Conservation (phyloP, 768 basidiomycete species). For the Podaxis sp. region DNA sequence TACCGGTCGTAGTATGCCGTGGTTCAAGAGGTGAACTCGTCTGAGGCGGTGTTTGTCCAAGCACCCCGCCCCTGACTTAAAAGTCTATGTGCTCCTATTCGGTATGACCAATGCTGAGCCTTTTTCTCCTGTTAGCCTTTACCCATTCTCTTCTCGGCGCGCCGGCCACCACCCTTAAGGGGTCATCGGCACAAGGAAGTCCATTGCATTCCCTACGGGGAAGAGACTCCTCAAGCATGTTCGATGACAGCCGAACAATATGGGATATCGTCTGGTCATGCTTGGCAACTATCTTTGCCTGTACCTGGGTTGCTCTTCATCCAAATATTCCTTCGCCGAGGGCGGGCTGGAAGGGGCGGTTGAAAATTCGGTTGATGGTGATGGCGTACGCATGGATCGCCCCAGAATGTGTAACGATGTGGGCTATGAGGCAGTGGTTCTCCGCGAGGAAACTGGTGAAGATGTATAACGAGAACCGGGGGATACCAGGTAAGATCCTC, state of each 20-base stretch:
- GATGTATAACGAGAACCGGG: slow-evolving; percentile 10
- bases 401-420: slow-evolving; percentile 22
- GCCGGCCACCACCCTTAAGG: background rate
- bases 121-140: background rate
- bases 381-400: slow-evolving; percentile 16
- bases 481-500: background rate
- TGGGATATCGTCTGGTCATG: slow-evolving; percentile 23
- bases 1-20: too few relatives aligned
- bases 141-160: background rate
- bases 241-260: slow-evolving; percentile 13
- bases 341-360: background rate
- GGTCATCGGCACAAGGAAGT: background rate
- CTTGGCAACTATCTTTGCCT: slow-evolving; percentile 22
- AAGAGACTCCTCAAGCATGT: background rate
- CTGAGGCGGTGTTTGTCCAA: background rate
- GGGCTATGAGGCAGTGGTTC: slow-evolving; percentile 21
- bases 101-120: background rate
- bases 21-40: too few relatives aligned
- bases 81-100: background rate
- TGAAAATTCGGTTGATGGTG: slow-evolving; percentile 6
- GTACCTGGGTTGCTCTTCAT: slow-evolving; percentile 24
- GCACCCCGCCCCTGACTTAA: background rate
- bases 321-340: slow-evolving; percentile 20
- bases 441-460: slow-evolving; percentile 15
- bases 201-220: background rate